Base-by-base conservation (phyloP, 2,329 filamentous ascomycete species). In the Hypoxylon sp. region DNA sequence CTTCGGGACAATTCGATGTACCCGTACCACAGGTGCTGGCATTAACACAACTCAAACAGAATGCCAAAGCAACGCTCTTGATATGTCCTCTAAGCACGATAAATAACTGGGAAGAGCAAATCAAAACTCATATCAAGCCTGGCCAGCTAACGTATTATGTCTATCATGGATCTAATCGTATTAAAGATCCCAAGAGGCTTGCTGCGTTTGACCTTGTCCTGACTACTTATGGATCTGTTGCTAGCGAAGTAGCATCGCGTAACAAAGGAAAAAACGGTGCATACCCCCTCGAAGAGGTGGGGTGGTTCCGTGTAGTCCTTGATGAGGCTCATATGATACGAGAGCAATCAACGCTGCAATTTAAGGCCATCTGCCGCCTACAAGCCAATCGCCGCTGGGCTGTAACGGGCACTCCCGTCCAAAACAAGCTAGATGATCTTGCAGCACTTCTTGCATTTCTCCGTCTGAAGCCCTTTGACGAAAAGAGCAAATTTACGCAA, bases 251-350 rank as follows among this genome's bases (percentile, higher is more conserved):
- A 14, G 88, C 86, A 49, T 84, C 88, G 25, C 88, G 91, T 30
- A 86, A 84, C 62, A 89, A 89, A 64, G 82, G 84, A 33, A 92
- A 90, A 75, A 82, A 84, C 13, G 89, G 88, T 1, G 71, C 81
- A 6, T 89, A 85, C 71, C 92, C 94, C 0, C 82, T 98, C 40
- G 89, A 91, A 60, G 90, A 92, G 73, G 89, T 97, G 66, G 93
- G 94, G 68, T 97, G 95, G 92, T 98, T 97, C 78, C 91, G 95
- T 20, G 92, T 98, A 60, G 94, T 98, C 0, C 86, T 98, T 1
- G 95, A 98, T 71, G 95, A 99, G 81, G 96, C 95, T 0, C 96
- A 99, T 78, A 92, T 92, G 80, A 98, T 99, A 72, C 92, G 96
- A 27, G 95, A 97, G 74, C 91, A 93, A 70, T 88, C 85, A 2